phyloP scores from a whole-genome alignment of 495 filamentous ascomycete genomes.

The Hypoxylon subgilvum region DNA sequence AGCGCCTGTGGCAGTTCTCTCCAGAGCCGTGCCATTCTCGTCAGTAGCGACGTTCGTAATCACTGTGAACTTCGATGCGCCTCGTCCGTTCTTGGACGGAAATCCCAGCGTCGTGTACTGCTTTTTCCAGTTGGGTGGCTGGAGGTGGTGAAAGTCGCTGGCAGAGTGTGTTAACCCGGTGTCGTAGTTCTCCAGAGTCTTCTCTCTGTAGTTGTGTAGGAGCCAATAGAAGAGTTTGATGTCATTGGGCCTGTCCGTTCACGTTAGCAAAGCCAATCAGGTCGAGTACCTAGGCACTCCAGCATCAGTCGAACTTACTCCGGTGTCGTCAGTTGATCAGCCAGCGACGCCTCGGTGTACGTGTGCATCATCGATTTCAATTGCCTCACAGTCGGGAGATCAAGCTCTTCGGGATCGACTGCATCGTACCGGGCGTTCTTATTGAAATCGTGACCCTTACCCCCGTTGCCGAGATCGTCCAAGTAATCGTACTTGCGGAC shows the following conservation, averaged over 20 bases:
- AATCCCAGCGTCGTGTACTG: conserved; percentile 59
- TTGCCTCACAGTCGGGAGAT: conserved; percentile 79
- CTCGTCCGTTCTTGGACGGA: conserved; percentile 56
- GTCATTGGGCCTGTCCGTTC: conserved; percentile 68
- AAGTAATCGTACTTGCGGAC: conserved; percentile 79
- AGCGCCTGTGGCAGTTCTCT: conserved; percentile 18
- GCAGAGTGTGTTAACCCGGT: conserved; percentile 75
- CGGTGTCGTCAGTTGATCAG: conserved; percentile 65
- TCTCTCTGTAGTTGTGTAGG: conserved; percentile 77
- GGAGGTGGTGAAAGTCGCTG: conserved; percentile 86
- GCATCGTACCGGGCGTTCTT: conserved; percentile 41
- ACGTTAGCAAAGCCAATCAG: conserved; percentile 36
- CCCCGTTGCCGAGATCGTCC: conserved; percentile 54
- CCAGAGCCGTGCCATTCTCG: conserved; percentile 25
- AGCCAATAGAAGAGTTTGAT: conserved; percentile 91
- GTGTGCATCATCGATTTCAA: conserved; percentile 88
- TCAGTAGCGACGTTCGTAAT: conserved; percentile 62
- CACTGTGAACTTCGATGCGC: conserved; percentile 73
- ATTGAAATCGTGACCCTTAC: conserved; percentile 26
- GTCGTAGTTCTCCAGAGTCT: conserved; percentile 82
- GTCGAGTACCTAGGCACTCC: conserved; percentile 10
- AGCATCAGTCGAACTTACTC: conserved; percentile 59
- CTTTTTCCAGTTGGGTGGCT: conserved; percentile 55
- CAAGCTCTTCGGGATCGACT: conserved; percentile 63
- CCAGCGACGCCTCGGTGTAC: conserved; percentile 72